A percentile compares a stretch with the other conserved stretches of the same genome.
Conservation (phyloP, 2,329 filamentous ascomycete genomes). For the Alternaria gansuensis region DNA sequence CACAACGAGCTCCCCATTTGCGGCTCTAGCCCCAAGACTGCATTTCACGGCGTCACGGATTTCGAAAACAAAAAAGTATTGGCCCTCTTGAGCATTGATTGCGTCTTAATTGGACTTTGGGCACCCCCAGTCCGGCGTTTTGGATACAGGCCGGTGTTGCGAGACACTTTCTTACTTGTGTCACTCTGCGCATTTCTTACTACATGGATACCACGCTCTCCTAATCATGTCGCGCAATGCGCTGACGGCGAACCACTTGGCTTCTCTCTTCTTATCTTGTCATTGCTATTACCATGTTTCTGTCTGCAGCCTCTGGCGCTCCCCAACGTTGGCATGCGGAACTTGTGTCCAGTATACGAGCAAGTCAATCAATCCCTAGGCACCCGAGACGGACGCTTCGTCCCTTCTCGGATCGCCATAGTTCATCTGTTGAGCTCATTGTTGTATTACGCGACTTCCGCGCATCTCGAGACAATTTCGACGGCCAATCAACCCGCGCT, state of each 20-base stretch:
- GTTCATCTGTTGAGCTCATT: conserved; percentile 32
- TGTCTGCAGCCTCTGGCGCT: conserved; percentile 29
- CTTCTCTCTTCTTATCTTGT: conserved; percentile 32
- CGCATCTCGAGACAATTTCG: conserved; percentile 24
- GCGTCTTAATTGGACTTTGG: conserved; percentile 38
- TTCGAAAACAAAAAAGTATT: conserved; percentile 44
- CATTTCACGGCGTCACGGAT: conserved; percentile 55
- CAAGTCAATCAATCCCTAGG: conserved; percentile 48
- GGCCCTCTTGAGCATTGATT: conserved; percentile 51
- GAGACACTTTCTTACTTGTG: conserved; percentile 47
- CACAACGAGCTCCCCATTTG: conserved; percentile 28
- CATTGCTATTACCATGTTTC: conserved; percentile 33
- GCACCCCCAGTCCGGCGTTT: conserved; percentile 52
- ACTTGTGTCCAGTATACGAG: conserved; percentile 43
- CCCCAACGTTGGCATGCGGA: conserved; percentile 39
- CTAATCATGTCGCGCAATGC: conserved; percentile 34
- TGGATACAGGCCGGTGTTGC: conserved; percentile 49
- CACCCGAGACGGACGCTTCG: conserved; percentile 34
- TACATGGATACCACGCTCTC: conserved; percentile 32
- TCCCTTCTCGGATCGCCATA: conserved; percentile 35
- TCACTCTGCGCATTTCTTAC: conserved; percentile 28
- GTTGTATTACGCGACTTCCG: conserved; percentile 28
- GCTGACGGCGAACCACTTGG: conserved; percentile 23
- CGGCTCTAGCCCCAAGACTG: conserved; percentile 43
- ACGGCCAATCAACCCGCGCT: conserved; percentile 46